Percentiles rank a stretch among this genome's conserved stretches.
These are phyloP conservation scores for Penicillium macrosclerotiorum DNA, from an alignment of 495 filamentous ascomycete species.

Conservation along the genomic window DNA sequence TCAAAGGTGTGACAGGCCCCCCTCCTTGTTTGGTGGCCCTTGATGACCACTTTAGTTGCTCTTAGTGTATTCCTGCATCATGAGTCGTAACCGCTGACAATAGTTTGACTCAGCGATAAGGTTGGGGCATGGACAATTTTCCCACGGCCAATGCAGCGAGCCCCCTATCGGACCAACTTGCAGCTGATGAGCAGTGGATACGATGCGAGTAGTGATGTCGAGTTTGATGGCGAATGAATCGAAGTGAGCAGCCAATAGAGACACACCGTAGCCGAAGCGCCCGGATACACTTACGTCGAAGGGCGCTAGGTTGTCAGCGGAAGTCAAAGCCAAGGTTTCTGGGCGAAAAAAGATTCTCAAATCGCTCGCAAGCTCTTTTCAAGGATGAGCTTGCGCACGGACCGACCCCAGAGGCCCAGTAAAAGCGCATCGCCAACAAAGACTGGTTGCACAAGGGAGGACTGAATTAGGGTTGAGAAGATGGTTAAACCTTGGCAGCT, in stretches of 20 bases:
- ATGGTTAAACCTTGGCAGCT: constrained; percentile 25
- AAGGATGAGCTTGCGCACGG: constrained; percentile 18
- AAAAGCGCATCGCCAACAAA: constrained; percentile 45
- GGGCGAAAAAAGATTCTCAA: background rate
- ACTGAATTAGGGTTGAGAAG: constrained; percentile 24
- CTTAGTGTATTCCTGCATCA: background rate
- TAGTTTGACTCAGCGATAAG: constrained; percentile 20
- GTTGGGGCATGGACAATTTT: constrained; percentile 15
- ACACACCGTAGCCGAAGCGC: constrained; percentile 14
- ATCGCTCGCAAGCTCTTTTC: constrained; percentile 4
- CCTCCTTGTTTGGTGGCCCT: background rate
- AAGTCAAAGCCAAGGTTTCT: background rate
- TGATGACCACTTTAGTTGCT: background rate
- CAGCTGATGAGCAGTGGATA: constrained; percentile 8
- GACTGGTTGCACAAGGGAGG: constrained; percentile 16
- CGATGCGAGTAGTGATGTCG: constrained; percentile 4
- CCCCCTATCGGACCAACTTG: constrained; percentile 17
- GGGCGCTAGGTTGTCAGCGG: constrained; percentile 9
- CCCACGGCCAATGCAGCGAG: constrained; percentile 12
- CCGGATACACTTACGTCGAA: constrained; percentile 5
- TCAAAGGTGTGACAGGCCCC: background rate
- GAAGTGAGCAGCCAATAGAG: constrained; percentile 10
- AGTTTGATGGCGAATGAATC: background rate
- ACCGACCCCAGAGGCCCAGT: constrained; percentile 19
- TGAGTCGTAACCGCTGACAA: constrained; percentile 5